Conservation (phyloP, 1,139 yeast genomes). For the Yamadazyma triangularis region DNA sequence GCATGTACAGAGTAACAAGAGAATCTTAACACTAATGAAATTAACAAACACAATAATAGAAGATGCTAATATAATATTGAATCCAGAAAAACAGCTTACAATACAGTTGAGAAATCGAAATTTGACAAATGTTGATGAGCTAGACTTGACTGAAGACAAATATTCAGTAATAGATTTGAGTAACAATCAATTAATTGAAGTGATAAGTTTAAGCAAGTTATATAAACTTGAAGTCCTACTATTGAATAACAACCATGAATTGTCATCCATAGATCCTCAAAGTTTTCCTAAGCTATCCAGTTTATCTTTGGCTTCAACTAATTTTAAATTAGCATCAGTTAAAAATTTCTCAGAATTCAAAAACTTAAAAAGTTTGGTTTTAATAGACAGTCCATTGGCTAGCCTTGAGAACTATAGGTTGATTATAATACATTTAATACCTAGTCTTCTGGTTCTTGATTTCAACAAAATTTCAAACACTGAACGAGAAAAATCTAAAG, state of each 20-base stretch:
- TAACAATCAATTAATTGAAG: slow-evolving; percentile 54
- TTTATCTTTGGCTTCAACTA: slow-evolving; percentile 45
- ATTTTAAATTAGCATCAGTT: slow-evolving; percentile 45
- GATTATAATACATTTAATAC: slow-evolving; percentile 58
- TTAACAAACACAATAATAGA: slow-evolving; percentile 31
- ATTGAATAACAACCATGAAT: slow-evolving; percentile 53
- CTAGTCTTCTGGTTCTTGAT: slow-evolving; percentile 62
- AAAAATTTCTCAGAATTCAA: slow-evolving; percentile 23
- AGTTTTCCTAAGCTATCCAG: slow-evolving; percentile 40
- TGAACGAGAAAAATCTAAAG: slow-evolving; percentile 47
- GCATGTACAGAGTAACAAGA: neutral
- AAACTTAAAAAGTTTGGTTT: slow-evolving; percentile 42
- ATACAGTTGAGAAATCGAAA: slow-evolving; percentile 31
- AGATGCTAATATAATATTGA: slow-evolving; percentile 28
- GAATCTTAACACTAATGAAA: slow-evolving; percentile 23
- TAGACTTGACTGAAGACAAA: slow-evolving; percentile 24
- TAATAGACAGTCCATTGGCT: slow-evolving; percentile 62
- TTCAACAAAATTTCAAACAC: slow-evolving; percentile 52
- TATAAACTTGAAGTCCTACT: slow-evolving; percentile 42
- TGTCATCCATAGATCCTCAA: slow-evolving; percentile 17
- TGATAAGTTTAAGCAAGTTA: slow-evolving; percentile 42
- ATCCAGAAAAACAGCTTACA: slow-evolving; percentile 34
- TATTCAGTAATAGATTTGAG: slow-evolving; percentile 62
- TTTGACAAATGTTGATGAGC: slow-evolving; percentile 33
- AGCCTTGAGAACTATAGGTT: slow-evolving; percentile 52